Evolutionary conservation across 2,329 filamentous ascomycete genomes (phyloP).

Genomic region (Trichoderma breve): DNA sequence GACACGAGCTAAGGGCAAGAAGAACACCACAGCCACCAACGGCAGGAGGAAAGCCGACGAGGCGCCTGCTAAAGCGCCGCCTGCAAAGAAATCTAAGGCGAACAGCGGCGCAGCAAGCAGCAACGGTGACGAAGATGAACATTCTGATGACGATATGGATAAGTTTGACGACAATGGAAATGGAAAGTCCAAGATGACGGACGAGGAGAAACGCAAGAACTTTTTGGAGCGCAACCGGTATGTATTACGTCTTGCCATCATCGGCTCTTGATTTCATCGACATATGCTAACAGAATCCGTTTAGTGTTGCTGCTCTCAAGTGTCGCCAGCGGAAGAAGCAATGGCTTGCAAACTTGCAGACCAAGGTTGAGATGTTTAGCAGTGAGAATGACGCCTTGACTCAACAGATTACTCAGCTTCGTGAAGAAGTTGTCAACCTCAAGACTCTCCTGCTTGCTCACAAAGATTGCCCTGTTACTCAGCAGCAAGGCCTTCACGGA

Average conservation of each 20-base stretch:
- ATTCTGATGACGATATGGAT: constrained; percentile 56
- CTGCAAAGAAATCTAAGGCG: constrained; percentile 67
- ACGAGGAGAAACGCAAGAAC: constrained; percentile 97
- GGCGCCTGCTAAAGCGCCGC: constrained; percentile 58
- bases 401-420: constrained; percentile 75
- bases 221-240: constrained; percentile 96
- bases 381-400: constrained; percentile 87
- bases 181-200: constrained; percentile 80
- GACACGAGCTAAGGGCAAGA: constrained; percentile 68
- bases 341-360: constrained; percentile 92
- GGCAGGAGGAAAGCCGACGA: constrained; percentile 79
- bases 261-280: neutral
- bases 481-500: constrained; percentile 68
- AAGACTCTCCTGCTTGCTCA: constrained; percentile 91
- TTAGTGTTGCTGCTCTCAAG: constrained; percentile 89
- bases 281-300: neutral
- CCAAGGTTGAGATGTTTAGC: constrained; percentile 90
- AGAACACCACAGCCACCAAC: constrained; percentile 55
- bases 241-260: constrained; percentile 31
- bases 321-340: constrained; percentile 98
- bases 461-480: constrained; percentile 92
- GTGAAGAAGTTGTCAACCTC: constrained; percentile 91
- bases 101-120: constrained; percentile 24
- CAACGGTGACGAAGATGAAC: constrained; percentile 36
- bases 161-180: constrained; percentile 56